phyloP scores from a whole-genome alignment of 192 early-diverging fungal genomes.

The Coemansia sp. region DNA sequence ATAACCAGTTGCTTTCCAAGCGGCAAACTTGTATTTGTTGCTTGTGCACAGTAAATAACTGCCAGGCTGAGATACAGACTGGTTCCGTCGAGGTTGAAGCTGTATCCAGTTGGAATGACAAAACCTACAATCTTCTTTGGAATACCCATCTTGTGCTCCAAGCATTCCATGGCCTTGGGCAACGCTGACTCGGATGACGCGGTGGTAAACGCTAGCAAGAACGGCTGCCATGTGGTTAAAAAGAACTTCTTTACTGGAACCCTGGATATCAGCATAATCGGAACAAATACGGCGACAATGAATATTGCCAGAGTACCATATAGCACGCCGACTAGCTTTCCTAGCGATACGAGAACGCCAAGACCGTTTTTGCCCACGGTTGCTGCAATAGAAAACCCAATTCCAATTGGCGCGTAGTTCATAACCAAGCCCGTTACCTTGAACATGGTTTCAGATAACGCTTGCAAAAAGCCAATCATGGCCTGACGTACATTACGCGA shows the following conservation, averaged over 20 bases:
- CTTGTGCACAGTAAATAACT: constrained; percentile 1
- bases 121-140: neutral
- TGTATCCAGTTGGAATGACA: neutral
- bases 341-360: neutral
- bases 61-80: neutral
- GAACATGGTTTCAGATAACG: neutral
- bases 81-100: neutral
- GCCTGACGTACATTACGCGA: neutral
- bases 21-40: neutral
- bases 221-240: neutral
- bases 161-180: neutral
- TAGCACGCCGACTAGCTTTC: neutral
- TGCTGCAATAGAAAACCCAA: neutral
- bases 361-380: neutral
- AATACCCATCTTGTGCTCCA: neutral
- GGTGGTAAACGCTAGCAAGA: neutral
- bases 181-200: neutral
- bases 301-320: neutral
- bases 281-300: neutral
- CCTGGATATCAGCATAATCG: neutral
- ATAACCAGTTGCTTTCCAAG: neutral
- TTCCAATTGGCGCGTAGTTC: neutral
- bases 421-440: neutral
- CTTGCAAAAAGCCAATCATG: neutral
- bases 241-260: neutral